phyloP scores from a whole-genome alignment of 257 asterid genomes.

The Forsythia viridissima region DNA sequence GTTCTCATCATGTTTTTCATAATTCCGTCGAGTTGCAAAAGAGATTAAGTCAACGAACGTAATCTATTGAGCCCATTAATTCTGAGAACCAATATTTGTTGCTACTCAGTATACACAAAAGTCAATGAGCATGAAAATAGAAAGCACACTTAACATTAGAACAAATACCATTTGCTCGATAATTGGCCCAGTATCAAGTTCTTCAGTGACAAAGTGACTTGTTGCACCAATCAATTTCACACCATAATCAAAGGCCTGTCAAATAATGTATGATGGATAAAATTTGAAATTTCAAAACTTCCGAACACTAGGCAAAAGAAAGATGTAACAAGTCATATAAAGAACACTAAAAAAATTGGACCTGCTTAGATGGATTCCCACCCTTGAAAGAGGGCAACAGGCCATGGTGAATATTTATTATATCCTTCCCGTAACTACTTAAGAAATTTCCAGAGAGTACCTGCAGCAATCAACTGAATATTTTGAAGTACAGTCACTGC shows the following conservation, averaged over 20 bases:
- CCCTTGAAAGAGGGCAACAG: slow-evolving; percentile 96
- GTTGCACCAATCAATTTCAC: slow-evolving; percentile 97
- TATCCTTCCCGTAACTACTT: slow-evolving; percentile 63
- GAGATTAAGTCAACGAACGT: no score
- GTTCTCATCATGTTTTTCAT: no score
- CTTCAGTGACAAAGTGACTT: slow-evolving; percentile 88
- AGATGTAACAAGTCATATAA: background rate
- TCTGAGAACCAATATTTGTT: no score
- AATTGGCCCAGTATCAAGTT: slow-evolving; percentile 92
- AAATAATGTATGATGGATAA: slow-evolving; percentile 14
- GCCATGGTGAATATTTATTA: slow-evolving; percentile 94
- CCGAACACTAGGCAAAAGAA: background rate
- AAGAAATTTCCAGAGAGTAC: slow-evolving; percentile 79
- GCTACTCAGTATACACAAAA: no score
- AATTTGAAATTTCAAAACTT: background rate
- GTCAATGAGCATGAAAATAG: no score
- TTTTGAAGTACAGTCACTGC: slow-evolving; percentile 26
- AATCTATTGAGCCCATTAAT: no score
- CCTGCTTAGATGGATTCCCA: slow-evolving; percentile 91
- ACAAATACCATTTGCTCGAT: slow-evolving; percentile 79
- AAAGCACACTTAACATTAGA: no score
- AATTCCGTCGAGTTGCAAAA: no score
- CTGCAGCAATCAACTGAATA: slow-evolving; percentile 50
- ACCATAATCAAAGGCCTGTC: slow-evolving; percentile 92
- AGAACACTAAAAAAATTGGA: slow-evolving; percentile 25